Evolutionary conservation across 2,329 filamentous ascomycete species (phyloP).

Genomic region (Pseudocercospora eumusae): DNA sequence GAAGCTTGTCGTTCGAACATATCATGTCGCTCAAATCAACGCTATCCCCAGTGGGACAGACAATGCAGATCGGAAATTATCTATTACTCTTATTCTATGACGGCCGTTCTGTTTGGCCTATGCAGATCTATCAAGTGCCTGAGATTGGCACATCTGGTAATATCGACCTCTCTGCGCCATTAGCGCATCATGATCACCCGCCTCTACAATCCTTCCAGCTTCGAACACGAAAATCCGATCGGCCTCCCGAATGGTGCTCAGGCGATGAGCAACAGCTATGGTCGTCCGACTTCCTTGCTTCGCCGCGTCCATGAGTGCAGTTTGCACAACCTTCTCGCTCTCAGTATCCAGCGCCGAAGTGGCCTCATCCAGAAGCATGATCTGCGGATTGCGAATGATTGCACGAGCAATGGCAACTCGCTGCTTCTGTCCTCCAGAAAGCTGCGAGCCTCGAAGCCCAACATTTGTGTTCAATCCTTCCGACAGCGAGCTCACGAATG

Average conservation of each 20-base stretch:
- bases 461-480: slow-evolving; percentile 53
- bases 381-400: slow-evolving; percentile 52
- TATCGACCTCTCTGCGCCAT: slow-evolving; percentile 43
- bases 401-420: slow-evolving; percentile 58
- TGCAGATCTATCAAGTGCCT: slow-evolving; percentile 42
- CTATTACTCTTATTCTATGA: too few species aligned
- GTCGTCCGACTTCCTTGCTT: slow-evolving; percentile 51
- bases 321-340: slow-evolving; percentile 66
- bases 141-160: slow-evolving; percentile 46
- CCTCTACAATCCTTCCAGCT: slow-evolving; percentile 42
- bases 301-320: slow-evolving; percentile 61
- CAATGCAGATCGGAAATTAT: too few species aligned
- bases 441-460: slow-evolving; percentile 51
- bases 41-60: too few species aligned
- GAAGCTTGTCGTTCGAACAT: background rate
- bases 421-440: slow-evolving; percentile 59
- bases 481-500: slow-evolving; percentile 55
- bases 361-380: slow-evolving; percentile 62
- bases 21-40: background rate
- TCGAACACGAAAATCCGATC: slow-evolving; percentile 45
- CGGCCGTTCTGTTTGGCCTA: background rate
- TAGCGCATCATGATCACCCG: slow-evolving; percentile 44
- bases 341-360: slow-evolving; percentile 64
- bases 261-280: slow-evolving; percentile 45
- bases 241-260: slow-evolving; percentile 42